Evolutionary conservation across 1,139 yeast genomes (phyloP).

Genomic region (Casaregolazyma suthepensis): DNA sequence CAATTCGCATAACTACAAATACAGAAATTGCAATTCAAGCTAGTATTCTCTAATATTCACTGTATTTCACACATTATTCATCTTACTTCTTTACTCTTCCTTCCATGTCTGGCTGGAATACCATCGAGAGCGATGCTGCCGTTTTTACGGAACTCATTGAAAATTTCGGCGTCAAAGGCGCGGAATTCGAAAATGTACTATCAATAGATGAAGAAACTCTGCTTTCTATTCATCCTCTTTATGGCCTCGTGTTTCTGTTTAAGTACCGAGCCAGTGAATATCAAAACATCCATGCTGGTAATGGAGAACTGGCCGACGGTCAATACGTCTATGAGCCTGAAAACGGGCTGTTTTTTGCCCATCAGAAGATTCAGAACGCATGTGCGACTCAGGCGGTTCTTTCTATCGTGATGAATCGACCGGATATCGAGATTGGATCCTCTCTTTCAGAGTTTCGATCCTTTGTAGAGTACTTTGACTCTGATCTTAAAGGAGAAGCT

Average conservation of each 20-base stretch:
- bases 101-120: conserved; percentile 48
- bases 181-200: conserved; percentile 57
- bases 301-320: conserved; percentile 40
- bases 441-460: conserved; percentile 45
- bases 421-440: conserved; percentile 44
- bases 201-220: conserved; percentile 48
- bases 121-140: conserved; percentile 72
- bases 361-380: conserved; percentile 63
- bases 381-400: conserved; percentile 78
- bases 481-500: conserved; percentile 57
- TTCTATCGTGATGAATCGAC: conserved; percentile 46
- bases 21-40: background rate
- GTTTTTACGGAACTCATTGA: conserved; percentile 63
- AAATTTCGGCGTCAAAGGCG: conserved; percentile 48
- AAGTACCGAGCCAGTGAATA: conserved; percentile 44
- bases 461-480: conserved; percentile 52
- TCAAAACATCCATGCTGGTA: conserved; percentile 21
- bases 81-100: background rate
- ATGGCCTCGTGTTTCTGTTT: conserved; percentile 61
- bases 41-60: too few relatives aligned
- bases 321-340: conserved; percentile 33
- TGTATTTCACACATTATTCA: too few relatives aligned
- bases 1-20: background rate
- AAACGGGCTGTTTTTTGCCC: conserved; percentile 46
- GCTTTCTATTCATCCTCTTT: conserved; percentile 36